Evolutionary conservation across 768 basidiomycete genomes (phyloP).

Genomic region (Boletus subparvulus): DNA sequence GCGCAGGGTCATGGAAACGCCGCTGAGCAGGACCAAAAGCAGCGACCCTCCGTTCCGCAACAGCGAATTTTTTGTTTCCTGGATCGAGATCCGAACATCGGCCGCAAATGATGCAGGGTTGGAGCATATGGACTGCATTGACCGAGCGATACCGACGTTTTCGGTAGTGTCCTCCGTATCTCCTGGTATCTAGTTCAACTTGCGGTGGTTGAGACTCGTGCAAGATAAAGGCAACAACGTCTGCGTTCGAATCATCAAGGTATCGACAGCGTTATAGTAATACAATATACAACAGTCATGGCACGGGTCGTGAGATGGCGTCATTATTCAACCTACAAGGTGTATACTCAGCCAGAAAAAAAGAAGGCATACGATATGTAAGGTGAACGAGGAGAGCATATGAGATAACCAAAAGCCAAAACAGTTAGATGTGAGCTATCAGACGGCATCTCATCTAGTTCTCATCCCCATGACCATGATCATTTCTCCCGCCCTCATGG

Average conservation of each 20-base stretch:
- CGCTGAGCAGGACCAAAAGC: constrained; percentile 29
- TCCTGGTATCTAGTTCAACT: background rate
- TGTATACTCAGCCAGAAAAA: constrained; percentile 22
- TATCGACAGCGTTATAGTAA: constrained; percentile 24
- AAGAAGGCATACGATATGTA: constrained; percentile 16
- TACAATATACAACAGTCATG: constrained; percentile 32
- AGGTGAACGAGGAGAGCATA: constrained; percentile 14
- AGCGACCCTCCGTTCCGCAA: constrained; percentile 30
- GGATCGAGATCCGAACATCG: constrained; percentile 32
- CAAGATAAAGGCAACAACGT: constrained; percentile 22
- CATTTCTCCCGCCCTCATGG: constrained; percentile 29
- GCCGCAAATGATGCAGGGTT: constrained; percentile 28
- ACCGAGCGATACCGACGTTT: constrained; percentile 4
- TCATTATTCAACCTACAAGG: constrained; percentile 29
- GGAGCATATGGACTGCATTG: constrained; percentile 9
- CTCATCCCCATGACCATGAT: constrained; percentile 32
- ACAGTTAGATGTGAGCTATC: constrained; percentile 13
- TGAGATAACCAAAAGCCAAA: constrained; percentile 19
- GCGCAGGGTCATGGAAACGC: constrained; percentile 29
- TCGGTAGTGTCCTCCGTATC: constrained; percentile 7
- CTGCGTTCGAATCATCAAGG: constrained; percentile 2
- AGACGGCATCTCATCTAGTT: constrained; percentile 27
- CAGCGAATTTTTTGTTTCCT: constrained; percentile 26
- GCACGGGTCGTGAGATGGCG: constrained; percentile 17
- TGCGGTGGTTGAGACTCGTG: background rate